These are phyloP conservation scores for Lichtheimia ramosa DNA, from an alignment of 371 early-diverging fungal species.

Conservation along the genomic window DNA sequence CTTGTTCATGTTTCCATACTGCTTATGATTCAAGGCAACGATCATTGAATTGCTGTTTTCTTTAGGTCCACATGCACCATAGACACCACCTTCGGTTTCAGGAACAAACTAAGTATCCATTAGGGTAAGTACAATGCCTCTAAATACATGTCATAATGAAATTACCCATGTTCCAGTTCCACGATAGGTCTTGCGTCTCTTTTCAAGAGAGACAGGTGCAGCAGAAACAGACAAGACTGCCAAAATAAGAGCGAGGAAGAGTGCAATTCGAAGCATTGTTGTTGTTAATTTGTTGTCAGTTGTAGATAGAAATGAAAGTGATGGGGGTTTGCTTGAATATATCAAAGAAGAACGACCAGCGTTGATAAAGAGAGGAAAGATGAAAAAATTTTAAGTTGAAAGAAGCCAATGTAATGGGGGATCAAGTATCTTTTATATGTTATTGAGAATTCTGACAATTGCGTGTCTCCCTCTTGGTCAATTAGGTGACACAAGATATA, in stretches of 20 bases:
- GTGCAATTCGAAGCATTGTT: constrained; percentile 4
- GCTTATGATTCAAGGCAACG: constrained; percentile 24
- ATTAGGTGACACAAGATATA: constrained; percentile 1
- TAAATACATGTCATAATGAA: not conserved
- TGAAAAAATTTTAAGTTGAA: constrained; percentile 1
- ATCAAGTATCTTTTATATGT: too few relatives aligned
- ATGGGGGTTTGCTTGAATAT: constrained; percentile 2
- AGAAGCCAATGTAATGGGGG: not conserved
- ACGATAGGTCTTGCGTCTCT: constrained; percentile 14
- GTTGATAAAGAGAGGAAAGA: constrained; percentile 13
- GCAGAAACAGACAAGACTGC: constrained; percentile 6
- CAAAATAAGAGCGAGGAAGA: constrained; percentile 3
- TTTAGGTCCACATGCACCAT: constrained; percentile 29
- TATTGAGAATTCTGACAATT: too few relatives aligned
- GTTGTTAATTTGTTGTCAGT: constrained; percentile 1
- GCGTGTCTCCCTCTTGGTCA: too few relatives aligned
- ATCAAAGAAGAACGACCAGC: constrained; percentile 19
- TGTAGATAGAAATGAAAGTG: constrained; percentile 7
- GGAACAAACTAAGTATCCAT: not conserved
- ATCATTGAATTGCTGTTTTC: constrained; percentile 22
- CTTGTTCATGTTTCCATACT: constrained; percentile 23
- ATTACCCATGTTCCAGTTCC: constrained; percentile 27
- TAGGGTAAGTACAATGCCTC: too few relatives aligned
- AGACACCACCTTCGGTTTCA: constrained; percentile 21
- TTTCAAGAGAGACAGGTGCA: constrained; percentile 13